Base-by-base conservation (phyloP, 441 rosid species). In the Populus hybrid region DNA sequence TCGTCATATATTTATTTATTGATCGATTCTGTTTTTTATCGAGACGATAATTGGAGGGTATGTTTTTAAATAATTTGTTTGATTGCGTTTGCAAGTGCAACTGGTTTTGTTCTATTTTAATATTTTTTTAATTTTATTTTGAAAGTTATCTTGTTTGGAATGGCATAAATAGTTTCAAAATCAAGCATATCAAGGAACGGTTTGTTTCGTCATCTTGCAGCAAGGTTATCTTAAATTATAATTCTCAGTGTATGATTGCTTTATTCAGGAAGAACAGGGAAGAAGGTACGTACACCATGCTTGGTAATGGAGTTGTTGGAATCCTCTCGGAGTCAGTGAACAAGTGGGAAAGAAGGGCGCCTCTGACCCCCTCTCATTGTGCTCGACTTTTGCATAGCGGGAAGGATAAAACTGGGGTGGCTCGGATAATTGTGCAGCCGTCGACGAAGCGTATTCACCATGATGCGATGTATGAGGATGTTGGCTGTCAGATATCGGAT, bases 331-430 rank as follows among this genome's bases (percentile, higher is more conserved):
- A 95, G 83, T 80, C 97, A 0, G 89, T 81, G 50, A 94, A 92
- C 83, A 93, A 92, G 74, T 95, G 97, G 98, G 97, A 95, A 83
- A 89, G 99, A 82, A 87, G 99, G 83, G 93, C 82, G 14, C 98
- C 99, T 42, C 68, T 95, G 45, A 89, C 98, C 7, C 98, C 98
- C 1, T 88, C 98, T 0, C 95, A 95, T 79, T 95, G 99, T 38
- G 98, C 98, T 31, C 87, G 94, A 24, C 94, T 95, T 74, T 87
- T 95, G 23, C 90, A 89, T 78, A 79, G 93, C 29, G 97, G 97
- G 64, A 87, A 77, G 84, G 94, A 87, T 28, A 81, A 76, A 83
- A 87, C 91, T 21, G 97, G 98, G 14, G 85, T 93, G 84, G 67
- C 87, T 69, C 83, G 87, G 21, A 82, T 87, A 50, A 79, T 87